Evolutionary conservation across 2,329 filamentous ascomycete species (phyloP), one percentile per base, ranked within the genome.

Genomic region (Diaporthe destruens): DNA sequence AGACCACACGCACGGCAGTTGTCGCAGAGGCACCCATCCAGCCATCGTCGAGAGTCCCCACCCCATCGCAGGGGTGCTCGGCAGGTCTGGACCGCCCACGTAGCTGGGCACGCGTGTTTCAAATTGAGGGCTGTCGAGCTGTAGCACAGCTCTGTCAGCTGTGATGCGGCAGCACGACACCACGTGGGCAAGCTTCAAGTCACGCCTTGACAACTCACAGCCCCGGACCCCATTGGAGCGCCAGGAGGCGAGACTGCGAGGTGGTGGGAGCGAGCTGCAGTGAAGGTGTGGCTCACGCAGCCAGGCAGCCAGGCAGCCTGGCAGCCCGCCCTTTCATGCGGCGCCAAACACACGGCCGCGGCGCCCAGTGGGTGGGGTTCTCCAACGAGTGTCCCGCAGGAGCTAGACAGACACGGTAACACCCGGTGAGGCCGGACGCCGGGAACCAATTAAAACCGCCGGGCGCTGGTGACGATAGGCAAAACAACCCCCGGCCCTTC

Each of bases 101-200:
- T 49, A 69, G 34, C 57, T 54, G 55, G 39, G 70, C 70, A 49
- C 51, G 47, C 49, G 65, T 68, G 72, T 74, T 74, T 74, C 72
- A 72, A 14, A 20, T 74, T 72, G 70, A 72, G 53, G 39, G n/a
- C 56, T 42, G 18, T 61, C 56, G 36, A 51, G 56, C 69, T 63
- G 49, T 65, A 47, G 47, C 53, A 57, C 72, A 70, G 70, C 59
- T 55, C 65, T 51, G 66, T 74, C 66, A 59, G 72, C 57, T 53
- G 25, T 59, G 66, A 44, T 70, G 65, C 55, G 70, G 56, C 61
- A 68, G 29, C 59, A 68, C 68, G 12, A 59, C 57, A 67, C 54
- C 61, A 51, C 65, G 49, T 68, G 65, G 49, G 56, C 55, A 32
- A 51, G 55, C 55, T 61, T 44, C 55, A n/a, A 32, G 34, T 61